Base-by-base conservation (phyloP, 208 protist species). In the Leptomonas pyrrhocoris region DNA sequence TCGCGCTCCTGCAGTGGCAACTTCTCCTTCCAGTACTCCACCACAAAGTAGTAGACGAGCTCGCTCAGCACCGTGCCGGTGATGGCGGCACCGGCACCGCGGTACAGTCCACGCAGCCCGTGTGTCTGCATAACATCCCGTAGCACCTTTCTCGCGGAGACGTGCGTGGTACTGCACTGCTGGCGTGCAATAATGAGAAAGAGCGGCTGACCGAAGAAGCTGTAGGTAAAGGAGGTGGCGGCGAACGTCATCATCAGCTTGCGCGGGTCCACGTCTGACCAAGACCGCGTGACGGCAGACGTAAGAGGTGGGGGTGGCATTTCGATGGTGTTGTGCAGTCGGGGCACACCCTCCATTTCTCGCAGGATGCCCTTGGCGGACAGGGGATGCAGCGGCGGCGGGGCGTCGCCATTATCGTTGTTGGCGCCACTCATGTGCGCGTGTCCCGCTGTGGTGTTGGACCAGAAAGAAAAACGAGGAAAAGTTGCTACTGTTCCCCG, bases 21-120 rank as follows among this genome's bases (percentile, higher is more conserved):
- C 46, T 90, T 81, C 64, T 94, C 86, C 69, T 91, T 92, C 73
- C 74, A 77, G 66, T 89, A 89, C 79, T 94, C 86, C 19, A 94
- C 79, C 36, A 78, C 50, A 30, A 83, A 64, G 77, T 92, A 92
- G 75, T 94, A 94, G 16, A 90, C 77, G 12, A 90, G 67, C 55
- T 94, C 86, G 58, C 86, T 92, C 21, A 92, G 74, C 34, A 94
- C 86, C 13, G 80, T 92, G 46, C 89, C 89, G 19, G 80, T 73
- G 38, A 87, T 76, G 56, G 82, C 79, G 6, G 75, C 76, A 13
- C 86, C 89, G 9, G 83, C 84, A 18, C 89, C 89, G 38, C 84
- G 86, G 58, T 88, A 94, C 15, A 94, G 60, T 0, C 86, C 84
- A 18, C 86, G 73, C 49, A 83, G 27, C 42, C 89, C 89, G 43